phyloP scores from a whole-genome alignment of 139 green algal species.

The Ostreobium quekettii region DNA sequence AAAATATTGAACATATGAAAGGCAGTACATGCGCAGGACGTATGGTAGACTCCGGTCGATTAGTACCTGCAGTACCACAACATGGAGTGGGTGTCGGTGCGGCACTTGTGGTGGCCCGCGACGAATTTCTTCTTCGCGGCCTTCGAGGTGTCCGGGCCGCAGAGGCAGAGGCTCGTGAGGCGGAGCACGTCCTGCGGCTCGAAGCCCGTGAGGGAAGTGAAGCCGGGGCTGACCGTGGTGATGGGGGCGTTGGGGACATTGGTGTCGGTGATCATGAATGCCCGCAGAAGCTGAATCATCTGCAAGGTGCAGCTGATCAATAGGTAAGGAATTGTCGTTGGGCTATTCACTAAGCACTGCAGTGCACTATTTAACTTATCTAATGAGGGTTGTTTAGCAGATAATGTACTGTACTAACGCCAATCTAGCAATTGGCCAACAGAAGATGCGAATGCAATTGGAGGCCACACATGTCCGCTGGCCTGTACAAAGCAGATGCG shows the following conservation, averaged over 20 bases:
- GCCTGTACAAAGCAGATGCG: too few species aligned
- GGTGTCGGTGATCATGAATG: not conserved
- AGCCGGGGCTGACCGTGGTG: slow-evolving; percentile 21
- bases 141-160: slow-evolving; percentile 26
- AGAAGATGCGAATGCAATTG: too few species aligned
- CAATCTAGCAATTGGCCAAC: too few species aligned
- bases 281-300: not conserved
- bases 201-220: slow-evolving; percentile 34
- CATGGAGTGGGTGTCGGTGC: not conserved
- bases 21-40: not conserved
- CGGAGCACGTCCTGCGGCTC: slow-evolving; percentile 25
- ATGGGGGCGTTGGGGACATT: not conserved
- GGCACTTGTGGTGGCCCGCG: not conserved
- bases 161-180: slow-evolving; percentile 25
- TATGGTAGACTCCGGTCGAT: not conserved
- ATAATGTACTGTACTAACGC: too few species aligned
- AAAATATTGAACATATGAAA: too few species aligned
- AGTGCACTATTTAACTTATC: too few species aligned
- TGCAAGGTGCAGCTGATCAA: too few species aligned
- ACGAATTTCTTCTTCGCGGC: not conserved
- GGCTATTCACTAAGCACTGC: too few species aligned
- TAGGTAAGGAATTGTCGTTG: too few species aligned
- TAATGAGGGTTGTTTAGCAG: too few species aligned
- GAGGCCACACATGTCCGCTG: too few species aligned
- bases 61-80: not conserved